Base-by-base conservation (phyloP, 805 yeast species). In the Kluyveromyces wickerhamii region DNA sequence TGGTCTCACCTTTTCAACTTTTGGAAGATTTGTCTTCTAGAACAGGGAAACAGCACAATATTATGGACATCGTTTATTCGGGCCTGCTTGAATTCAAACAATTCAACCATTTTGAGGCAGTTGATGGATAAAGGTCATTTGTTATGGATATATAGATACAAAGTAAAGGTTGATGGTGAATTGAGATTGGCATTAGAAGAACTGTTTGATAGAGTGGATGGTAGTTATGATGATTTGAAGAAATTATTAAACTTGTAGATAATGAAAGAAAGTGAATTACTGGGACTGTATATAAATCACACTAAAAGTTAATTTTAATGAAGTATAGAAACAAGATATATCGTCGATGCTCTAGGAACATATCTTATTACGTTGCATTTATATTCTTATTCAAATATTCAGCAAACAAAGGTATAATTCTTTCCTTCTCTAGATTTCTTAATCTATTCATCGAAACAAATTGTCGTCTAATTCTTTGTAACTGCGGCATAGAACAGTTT, bases 391-490 rank as follows among this genome's bases (percentile, higher is more conserved):
- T 75, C 38, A 88, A 57, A 53, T 82, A 89, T 27, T 87, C 94
- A 4, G 78, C 80, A 60, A 88, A 89, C 47, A 84, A 54, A 1
- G 78, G 74, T 4, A 65, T 69, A 16, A 89, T 83, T 48, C 95
- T 62, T 18, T 72, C 77, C 15, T 66, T 50, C 34, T 84, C 92
- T 28, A 87, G 66, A 27, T 78, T 74, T 48, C 95, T 69, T 67
- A 87, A 74, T 47, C 84, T 72, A 54, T 89, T 86, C 55, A 89
- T 65, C 25, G 74, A 67, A n/a, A 88, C 74, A 57, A 81, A 89
- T 12, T 87, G 79, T 46, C 98, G 69, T 55, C 95, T 69, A 10
- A 85, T 64, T 40, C 98, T 66, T 48, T 88, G 95, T 35, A 92
- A 54, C 50, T 83, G 87, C 0, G 95, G 84, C 25, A 78, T 65